A percentile compares a stretch with the other conserved stretches of the same genome.
phyloP scores from a whole-genome alignment of 2,329 filamentous ascomycete genomes.

The Trichoderma breve region DNA sequence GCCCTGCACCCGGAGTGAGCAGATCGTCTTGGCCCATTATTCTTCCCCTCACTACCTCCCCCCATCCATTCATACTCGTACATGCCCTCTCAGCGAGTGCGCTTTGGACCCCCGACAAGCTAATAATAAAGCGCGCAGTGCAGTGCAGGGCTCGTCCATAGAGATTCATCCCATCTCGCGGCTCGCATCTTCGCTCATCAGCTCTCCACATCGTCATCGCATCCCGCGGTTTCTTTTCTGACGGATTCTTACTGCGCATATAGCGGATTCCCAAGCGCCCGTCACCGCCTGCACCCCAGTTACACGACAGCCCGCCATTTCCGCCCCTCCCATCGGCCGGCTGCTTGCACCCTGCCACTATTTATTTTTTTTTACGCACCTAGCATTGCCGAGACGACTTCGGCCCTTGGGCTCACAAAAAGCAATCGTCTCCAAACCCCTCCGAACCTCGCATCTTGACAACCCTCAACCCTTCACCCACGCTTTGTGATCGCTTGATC shows the following conservation, averaged over 20 bases:
- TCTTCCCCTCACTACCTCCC: neutral
- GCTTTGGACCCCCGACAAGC: slow-evolving; percentile 1
- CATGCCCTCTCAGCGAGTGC: neutral
- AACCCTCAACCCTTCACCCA: neutral
- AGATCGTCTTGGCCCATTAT: slow-evolving; percentile 2
- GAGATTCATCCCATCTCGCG: neutral
- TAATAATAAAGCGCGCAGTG: slow-evolving; percentile 15
- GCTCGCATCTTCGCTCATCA: slow-evolving; percentile 4
- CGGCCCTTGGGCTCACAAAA: slow-evolving; percentile 19
- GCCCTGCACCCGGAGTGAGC: neutral
- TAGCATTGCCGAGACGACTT: slow-evolving; percentile 3
- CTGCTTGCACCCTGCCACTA: slow-evolving; percentile 12
- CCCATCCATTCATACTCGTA: neutral
- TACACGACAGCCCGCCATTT: slow-evolving; percentile 21
- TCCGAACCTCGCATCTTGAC: slow-evolving; percentile 11
- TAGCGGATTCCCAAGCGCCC: slow-evolving; percentile 18
- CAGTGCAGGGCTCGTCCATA: slow-evolving; percentile 2
- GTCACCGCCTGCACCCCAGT: slow-evolving; percentile 27
- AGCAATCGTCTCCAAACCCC: slow-evolving; percentile 19
- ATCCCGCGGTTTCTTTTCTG: neutral
- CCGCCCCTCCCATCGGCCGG: slow-evolving; percentile 17
- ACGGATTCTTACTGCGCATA: slow-evolving; percentile 12
- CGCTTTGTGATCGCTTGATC: neutral
- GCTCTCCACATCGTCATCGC: slow-evolving; percentile 14
- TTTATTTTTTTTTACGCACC: slow-evolving; percentile 5